Evolutionary conservation across 2,329 filamentous ascomycete genomes (phyloP).

Genomic region (Dryadomyces quercus-mongolicae): DNA sequence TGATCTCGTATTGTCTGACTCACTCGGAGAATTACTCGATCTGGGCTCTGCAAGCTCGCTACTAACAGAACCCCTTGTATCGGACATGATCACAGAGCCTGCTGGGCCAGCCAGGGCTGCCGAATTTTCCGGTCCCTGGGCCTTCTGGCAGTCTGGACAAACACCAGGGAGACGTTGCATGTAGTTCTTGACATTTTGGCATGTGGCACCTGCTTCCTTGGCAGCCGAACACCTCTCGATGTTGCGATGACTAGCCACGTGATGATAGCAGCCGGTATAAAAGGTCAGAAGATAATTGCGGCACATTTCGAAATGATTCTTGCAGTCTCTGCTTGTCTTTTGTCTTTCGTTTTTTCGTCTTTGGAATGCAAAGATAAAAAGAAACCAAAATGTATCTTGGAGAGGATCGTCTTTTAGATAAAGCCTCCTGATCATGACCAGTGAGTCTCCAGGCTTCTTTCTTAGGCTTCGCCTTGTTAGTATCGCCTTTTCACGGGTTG

Average conservation of each 20-base stretch:
- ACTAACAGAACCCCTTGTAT: no score
- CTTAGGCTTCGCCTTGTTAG: not conserved
- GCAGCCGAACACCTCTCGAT: not conserved
- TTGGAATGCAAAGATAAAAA: not conserved
- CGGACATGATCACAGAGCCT: no score
- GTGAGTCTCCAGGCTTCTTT: not conserved
- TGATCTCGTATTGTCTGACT: no score
- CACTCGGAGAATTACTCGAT: no score
- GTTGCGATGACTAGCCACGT: not conserved
- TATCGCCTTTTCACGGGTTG: not conserved
- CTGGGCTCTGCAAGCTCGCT: no score
- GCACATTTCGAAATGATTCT: not conserved
- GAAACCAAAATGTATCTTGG: not conserved
- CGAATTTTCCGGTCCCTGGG: not conserved
- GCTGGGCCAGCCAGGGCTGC: not conserved
- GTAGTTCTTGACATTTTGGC: not conserved
- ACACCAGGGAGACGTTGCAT: not conserved
- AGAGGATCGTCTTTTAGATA: not conserved
- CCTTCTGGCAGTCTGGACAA: not conserved
- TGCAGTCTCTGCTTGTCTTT: not conserved
- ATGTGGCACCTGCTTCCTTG: not conserved
- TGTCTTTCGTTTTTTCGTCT: no score
- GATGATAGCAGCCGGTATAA: not conserved
- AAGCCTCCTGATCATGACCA: not conserved
- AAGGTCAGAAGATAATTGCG: not conserved